Conservation (phyloP, 2,329 filamentous ascomycete species). For the Lachnellula cervina region DNA sequence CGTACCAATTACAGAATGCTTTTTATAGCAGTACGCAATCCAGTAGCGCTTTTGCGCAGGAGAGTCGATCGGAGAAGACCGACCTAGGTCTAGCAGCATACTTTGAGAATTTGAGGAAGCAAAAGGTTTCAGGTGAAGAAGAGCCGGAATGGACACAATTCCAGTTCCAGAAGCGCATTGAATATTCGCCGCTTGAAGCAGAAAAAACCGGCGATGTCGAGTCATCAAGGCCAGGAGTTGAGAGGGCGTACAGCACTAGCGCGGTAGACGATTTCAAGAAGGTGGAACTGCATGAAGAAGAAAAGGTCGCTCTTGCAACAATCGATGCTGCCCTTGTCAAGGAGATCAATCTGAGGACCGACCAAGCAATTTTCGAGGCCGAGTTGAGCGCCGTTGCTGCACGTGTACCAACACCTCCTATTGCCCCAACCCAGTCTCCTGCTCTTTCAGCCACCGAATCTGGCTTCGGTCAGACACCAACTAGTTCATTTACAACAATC, state of each 20-base stretch:
- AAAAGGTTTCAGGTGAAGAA: slow-evolving; percentile 59
- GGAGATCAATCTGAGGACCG: slow-evolving; percentile 56
- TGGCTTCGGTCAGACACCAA: slow-evolving; percentile 42
- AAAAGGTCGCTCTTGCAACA: slow-evolving; percentile 64
- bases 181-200: slow-evolving; percentile 65
- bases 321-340: slow-evolving; percentile 80
- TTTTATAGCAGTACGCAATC: slow-evolving; percentile 53
- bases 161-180: slow-evolving; percentile 81
- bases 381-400: slow-evolving; percentile 30
- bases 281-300: slow-evolving; percentile 38
- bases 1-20: slow-evolving; percentile 67
- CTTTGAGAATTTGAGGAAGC: slow-evolving; percentile 82
- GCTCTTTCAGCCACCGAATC: slow-evolving; percentile 22
- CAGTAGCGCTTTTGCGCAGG: slow-evolving; percentile 44
- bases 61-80: slow-evolving; percentile 51
- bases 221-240: slow-evolving; percentile 18
- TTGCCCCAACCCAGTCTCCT: slow-evolving; percentile 21
- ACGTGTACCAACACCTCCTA: slow-evolving; percentile 26
- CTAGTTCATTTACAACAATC: slow-evolving; percentile 53
- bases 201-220: slow-evolving; percentile 18
- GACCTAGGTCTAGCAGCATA: slow-evolving; percentile 80
- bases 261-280: slow-evolving; percentile 28
- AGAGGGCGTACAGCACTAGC: slow-evolving; percentile 27
- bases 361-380: slow-evolving; percentile 35
- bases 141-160: slow-evolving; percentile 89